Evolutionary conservation across 1,284 basidiomycete genomes (phyloP), one percentile per base, ranked within the genome.

Genomic region (Tylopilus sp.): DNA sequence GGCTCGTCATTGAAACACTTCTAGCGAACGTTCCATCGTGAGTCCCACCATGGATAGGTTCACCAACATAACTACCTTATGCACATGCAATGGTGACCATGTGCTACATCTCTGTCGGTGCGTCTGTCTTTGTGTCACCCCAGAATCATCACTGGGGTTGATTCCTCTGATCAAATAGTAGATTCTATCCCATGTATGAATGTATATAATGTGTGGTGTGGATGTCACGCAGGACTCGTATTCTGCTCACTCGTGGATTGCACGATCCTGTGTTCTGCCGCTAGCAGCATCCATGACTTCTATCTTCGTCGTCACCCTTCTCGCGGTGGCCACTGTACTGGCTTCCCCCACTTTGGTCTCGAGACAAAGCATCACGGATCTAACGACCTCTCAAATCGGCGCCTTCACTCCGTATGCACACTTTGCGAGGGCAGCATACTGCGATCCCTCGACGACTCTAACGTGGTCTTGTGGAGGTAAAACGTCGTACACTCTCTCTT

Each of bases 391-490:
- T 9, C 70, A 81, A 57, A 74, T 86, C 40, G 56, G 70, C 3
- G 49, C 72, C 3, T 85, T 77, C 70, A 78, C 68, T 43, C 76
- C 82, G 1, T 86, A 76, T 65, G 77, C 80, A 1, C 73, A 70
- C 62, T 86, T 78, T 60, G 82, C 84, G 3, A 76, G 75, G 47
- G 73, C 82, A 3, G 81, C 75, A 2, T 83, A 83, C 63, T 88
- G 85, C 58, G 8, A 63, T 5, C 68, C 82, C 0, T 64, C 71
- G 0, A 54, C 61, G 24, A 82, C 79, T 9, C 58, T 74, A 20
- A 66, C 72, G 10, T 88, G 85, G 85, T 68, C 65, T 36, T 86
- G 85, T 67, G 85, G 86, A 61, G 62, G 81, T 81, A 54, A 40
- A 72, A 61, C 7, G 9, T 22, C 7, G 20, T 28, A 49, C 19